Conservation (phyloP, 306 rosid genomes). For the Vigna mungo region DNA sequence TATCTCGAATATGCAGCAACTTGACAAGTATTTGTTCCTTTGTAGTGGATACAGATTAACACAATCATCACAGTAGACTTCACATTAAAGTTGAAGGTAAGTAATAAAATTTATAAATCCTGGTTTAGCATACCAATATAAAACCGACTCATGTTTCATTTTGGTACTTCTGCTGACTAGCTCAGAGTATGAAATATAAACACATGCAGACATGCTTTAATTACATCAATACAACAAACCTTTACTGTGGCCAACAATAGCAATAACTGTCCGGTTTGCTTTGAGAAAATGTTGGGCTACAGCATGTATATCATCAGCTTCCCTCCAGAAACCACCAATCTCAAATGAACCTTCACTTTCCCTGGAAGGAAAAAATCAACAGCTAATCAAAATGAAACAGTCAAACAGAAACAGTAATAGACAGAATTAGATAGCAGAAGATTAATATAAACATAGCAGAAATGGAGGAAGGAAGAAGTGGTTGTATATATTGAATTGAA, state of each 20-base stretch:
- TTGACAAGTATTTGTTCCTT: not conserved
- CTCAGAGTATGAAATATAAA: not conserved
- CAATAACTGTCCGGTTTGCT: slow-evolving; percentile 55
- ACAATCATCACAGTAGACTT: not conserved
- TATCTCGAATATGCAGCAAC: not conserved
- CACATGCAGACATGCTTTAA: not conserved
- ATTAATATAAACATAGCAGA: not conserved
- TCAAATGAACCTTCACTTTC: slow-evolving; percentile 56
- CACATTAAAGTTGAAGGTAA: not conserved
- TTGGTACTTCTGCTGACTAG: not conserved
- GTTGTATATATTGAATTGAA: not conserved
- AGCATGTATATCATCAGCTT: slow-evolving; percentile 75
- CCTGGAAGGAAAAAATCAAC: slow-evolving; percentile 10
- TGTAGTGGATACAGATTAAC: not conserved
- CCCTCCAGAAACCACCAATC: slow-evolving; percentile 60
- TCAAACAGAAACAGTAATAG: slow-evolving; percentile 3
- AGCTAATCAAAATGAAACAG: not conserved
- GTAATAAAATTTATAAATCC: not conserved
- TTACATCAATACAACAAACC: slow-evolving; percentile 53
- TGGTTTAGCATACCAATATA: not conserved
- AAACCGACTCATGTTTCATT: not conserved
- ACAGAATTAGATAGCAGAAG: slow-evolving; percentile 3
- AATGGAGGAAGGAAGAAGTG: not conserved
- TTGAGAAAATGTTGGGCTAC: slow-evolving; percentile 63
- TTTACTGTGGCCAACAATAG: slow-evolving; percentile 85